Base-by-base conservation (phyloP, 1,139 yeast genomes). In the Arxiozyma heterogenica region DNA sequence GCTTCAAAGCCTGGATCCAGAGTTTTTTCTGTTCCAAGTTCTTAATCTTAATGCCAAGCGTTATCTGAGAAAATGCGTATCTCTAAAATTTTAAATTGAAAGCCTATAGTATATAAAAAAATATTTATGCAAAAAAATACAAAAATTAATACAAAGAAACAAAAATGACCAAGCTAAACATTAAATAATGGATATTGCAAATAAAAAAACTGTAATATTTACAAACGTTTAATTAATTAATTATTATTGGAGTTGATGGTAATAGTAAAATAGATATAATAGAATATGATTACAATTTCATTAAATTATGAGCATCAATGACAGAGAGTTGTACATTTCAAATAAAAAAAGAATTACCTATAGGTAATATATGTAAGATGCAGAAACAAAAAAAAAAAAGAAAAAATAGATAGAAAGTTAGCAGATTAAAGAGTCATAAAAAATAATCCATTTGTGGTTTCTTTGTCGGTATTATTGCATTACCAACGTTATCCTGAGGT, bases 371-470 rank as follows among this genome's bases (percentile, higher is more conserved):
- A 21, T 34, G 15, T 17, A 4, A 7, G 39, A 34, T 46, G 49
- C 49, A 46, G 39, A 34, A 22, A 22, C 12, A 45, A 39, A 30
- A 18, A 18, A 30, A 18, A 30, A 12, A 34, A 17, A 44, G 7
- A 44, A 27, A 44, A 6, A 23, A 23, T 4, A 23, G 25, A 23
- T 23, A 23, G 6, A 23, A 23, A 23, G 6, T 23, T 23, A 8
- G 30, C 20, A 20, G 15, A 21, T 23, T 44, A 27, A 27, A 12
- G 12, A 17, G 15, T 25, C 17, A 46, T n/a, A 68, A 54, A 55
- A 68, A 68, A 53, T 68, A 68, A 54, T 68, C 71, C 71, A 67
- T 66, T 54, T 66, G 70, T 6, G 70, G 66, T 54, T 66, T 66
- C 51, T 66, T 67, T 6, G 69, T 67, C 23, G 71, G 71, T 52